Base-by-base conservation (phyloP, 2,329 filamentous ascomycete genomes). In the Plenodomus lindquistii region DNA sequence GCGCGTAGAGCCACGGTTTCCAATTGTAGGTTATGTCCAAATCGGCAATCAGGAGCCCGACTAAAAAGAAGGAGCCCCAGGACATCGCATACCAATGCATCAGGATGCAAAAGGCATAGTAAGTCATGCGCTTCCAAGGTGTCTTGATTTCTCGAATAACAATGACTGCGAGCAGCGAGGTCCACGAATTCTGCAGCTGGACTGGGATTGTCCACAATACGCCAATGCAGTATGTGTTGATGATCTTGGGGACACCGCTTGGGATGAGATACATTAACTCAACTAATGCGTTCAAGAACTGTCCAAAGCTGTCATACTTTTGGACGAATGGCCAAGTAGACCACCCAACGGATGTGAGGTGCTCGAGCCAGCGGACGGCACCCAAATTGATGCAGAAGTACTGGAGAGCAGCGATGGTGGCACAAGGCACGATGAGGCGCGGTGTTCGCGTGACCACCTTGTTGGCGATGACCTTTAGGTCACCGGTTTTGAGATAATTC, bases 131-230 rank as follows among this genome's bases (percentile, higher is more conserved):
- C 55, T 77, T 77, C 69, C 67, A 74, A 0, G 73, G 69, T 1
- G 57, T 74, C 52, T 72, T 74, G 60, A 74, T 67, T 40, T 77
- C 72, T 19, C 67, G 67, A 40, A 77, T 62, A 37, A 77, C 56
- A 20, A 77, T 66, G 5, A 72, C 62, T 17, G 62, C 73, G 8
- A 75, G 57, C 4, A 77, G 57, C 2, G 70, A 67, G 15, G 69
- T 55, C 66, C 74, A 77, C 5, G 73, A 70, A 40, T 70, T 73
- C 52, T 77, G 75, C 2, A 77, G 60, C 48, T 75, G 73, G 0
- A 77, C 73, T 0, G 75, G 73, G 20, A 77, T 75, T 1, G 74
- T 76, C 75, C 75, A 77, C 1, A 77, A 61, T 15, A 77, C 74
- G 54, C 74, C 74, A 1, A 74, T 74, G 47, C 75, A 76, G 58